Percentiles rank a stretch among this genome's conserved stretches.
Conservation (phyloP, 2,329 filamentous ascomycete genomes). For the Scytalidium sp. region DNA sequence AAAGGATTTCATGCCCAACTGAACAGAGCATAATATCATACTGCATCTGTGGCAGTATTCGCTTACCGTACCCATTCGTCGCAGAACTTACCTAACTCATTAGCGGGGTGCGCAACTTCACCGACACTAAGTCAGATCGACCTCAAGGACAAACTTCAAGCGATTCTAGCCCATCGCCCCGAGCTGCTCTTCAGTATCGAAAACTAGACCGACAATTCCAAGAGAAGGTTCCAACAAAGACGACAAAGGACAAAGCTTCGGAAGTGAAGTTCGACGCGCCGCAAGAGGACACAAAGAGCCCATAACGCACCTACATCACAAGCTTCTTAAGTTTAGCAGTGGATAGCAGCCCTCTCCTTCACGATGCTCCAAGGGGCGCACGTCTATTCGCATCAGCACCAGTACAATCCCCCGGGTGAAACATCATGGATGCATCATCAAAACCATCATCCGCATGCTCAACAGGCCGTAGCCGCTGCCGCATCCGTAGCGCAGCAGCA, state of each 20-base stretch:
- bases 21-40: too few relatives aligned
- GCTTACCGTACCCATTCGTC: not conserved
- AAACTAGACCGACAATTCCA: not conserved
- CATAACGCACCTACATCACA: not conserved
- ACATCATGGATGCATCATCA: constrained; percentile 62
- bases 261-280: not conserved
- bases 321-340: not conserved
- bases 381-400: constrained; percentile 67
- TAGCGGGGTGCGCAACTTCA: not conserved
- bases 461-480: constrained; percentile 28
- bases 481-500: constrained; percentile 35
- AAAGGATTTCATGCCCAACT: too few relatives aligned
- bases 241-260: not conserved
- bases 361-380: constrained; percentile 61
- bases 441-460: constrained; percentile 35
- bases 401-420: constrained; percentile 56
- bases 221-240: not conserved
- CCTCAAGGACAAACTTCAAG: not conserved
- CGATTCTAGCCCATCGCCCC: not conserved
- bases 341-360: constrained; percentile 4
- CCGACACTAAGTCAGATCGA: not conserved
- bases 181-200: not conserved
- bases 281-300: not conserved
- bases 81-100: too few relatives aligned
- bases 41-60: not conserved